Evolutionary conservation across 2,329 filamentous ascomycete species (phyloP).

Genomic region (Hypoxylon sp.): DNA sequence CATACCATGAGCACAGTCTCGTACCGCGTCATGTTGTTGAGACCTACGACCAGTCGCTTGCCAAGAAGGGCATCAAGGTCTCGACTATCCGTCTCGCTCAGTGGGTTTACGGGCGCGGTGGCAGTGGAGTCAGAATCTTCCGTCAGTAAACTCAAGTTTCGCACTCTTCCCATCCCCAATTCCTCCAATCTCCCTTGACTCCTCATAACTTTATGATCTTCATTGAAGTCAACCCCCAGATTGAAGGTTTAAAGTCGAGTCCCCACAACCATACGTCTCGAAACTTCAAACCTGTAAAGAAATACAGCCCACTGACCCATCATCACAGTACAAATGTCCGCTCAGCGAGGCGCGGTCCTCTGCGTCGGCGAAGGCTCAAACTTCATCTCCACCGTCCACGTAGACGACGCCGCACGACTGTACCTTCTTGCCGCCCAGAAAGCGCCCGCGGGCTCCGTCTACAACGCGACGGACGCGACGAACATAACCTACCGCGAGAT

Average conservation of each 20-base stretch:
- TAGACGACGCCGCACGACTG: slow-evolving; percentile 61
- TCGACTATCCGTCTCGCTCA: slow-evolving; percentile 59
- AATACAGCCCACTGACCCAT: background rate
- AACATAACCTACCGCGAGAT: slow-evolving; percentile 54
- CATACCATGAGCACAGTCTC: slow-evolving; percentile 43
- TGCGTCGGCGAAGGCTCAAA: slow-evolving; percentile 53
- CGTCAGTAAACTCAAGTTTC: slow-evolving; percentile 42
- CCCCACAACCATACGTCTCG: background rate
- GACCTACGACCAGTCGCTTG: slow-evolving; percentile 52
- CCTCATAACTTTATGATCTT: background rate
- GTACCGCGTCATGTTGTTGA: slow-evolving; percentile 52
- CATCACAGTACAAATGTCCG: slow-evolving; percentile 48
- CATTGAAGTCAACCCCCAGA: too few relatives aligned
- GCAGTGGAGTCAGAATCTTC: slow-evolving; percentile 44
- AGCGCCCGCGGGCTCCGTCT: slow-evolving; percentile 55
- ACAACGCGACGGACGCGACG: slow-evolving; percentile 55
- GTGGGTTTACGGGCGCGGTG: slow-evolving; percentile 62
- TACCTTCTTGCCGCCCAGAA: slow-evolving; percentile 58
- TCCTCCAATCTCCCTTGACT: too few relatives aligned
- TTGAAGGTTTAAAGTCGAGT: too few relatives aligned
- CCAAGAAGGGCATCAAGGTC: slow-evolving; percentile 55
- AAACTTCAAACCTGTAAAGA: background rate
- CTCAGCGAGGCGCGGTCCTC: slow-evolving; percentile 49
- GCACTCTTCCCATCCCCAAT: slow-evolving; percentile 51
- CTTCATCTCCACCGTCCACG: slow-evolving; percentile 56